Percentiles rank a stretch among this genome's conserved stretches.
Evolutionary conservation across 345 rosid species (phyloP).

Genomic region (Bruguiera sexangula): DNA sequence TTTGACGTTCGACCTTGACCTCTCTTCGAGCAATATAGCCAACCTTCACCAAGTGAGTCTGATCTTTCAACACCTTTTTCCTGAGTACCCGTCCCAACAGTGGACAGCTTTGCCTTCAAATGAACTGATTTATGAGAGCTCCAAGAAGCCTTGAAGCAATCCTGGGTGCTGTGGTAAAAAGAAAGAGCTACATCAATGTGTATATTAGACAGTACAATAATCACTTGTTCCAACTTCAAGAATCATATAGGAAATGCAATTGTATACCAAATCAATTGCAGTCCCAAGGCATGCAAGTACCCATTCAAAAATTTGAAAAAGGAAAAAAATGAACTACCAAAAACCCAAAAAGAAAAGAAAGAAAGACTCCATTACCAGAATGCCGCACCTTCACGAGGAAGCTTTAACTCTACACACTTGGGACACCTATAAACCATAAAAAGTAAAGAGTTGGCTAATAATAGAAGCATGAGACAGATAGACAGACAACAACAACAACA

Average conservation of each 20-base stretch:
- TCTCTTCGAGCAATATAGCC: constrained; percentile 74
- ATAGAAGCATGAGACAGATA: not conserved
- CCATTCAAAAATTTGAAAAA: too few relatives aligned
- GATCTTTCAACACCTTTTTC: constrained; percentile 33
- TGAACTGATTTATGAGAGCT: constrained; percentile 86
- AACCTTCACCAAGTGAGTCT: constrained; percentile 49
- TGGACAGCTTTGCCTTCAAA: constrained; percentile 59
- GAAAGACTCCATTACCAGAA: constrained; percentile 55
- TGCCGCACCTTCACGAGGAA: constrained; percentile 88
- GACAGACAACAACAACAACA: not conserved
- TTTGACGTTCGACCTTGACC: constrained; percentile 63
- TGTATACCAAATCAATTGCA: not conserved
- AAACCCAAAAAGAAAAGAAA: not conserved
- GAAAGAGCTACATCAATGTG: constrained; percentile 10
- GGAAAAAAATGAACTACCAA: not conserved
- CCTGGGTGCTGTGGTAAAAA: constrained; percentile 61
- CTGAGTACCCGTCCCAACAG: constrained; percentile 38
- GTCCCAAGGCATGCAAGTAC: not conserved
- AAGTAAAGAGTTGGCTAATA: not conserved
- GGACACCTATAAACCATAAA: constrained; percentile 65
- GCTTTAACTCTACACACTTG: constrained; percentile 80
- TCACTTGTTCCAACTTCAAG: not conserved
- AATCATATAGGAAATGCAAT: not conserved
- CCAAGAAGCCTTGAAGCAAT: constrained; percentile 94
- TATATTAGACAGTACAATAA: not conserved